These are phyloP conservation scores for Sphagnurus paluster DNA, from an alignment of 1,284 basidiomycete genomes.

Conservation along the genomic window DNA sequence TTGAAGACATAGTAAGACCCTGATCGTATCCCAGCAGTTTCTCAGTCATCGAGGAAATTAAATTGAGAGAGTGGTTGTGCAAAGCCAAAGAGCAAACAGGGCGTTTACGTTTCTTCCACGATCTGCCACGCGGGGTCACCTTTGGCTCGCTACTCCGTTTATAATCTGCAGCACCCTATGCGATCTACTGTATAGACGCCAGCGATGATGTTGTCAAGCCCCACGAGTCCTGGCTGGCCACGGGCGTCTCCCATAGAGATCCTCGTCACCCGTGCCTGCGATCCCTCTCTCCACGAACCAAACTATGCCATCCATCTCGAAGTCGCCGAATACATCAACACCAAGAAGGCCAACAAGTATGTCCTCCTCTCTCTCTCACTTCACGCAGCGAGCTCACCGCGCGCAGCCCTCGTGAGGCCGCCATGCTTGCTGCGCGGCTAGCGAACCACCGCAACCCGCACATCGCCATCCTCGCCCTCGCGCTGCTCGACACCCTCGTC, in stretches of 20 bases:
- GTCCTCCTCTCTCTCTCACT: constrained; percentile 28
- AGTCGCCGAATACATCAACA: constrained; percentile 90
- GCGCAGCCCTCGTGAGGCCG: constrained; percentile 82
- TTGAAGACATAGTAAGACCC: too few species aligned
- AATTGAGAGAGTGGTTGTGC: too few species aligned
- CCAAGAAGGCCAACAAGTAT: constrained; percentile 96
- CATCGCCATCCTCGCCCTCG: constrained; percentile 80
- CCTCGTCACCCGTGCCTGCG: constrained; percentile 83
- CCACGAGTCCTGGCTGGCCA: constrained; percentile 19
- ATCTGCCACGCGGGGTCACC: neutral
- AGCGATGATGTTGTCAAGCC: constrained; percentile 22
- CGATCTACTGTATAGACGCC: neutral
- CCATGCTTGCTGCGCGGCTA: constrained; percentile 79
- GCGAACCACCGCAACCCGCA: constrained; percentile 92
- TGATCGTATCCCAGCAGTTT: too few species aligned
- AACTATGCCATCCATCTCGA: constrained; percentile 94
- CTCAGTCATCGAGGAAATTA: too few species aligned
- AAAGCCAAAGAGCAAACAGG: too few species aligned
- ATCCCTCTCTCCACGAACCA: constrained; percentile 83
- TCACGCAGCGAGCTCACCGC: constrained; percentile 5
- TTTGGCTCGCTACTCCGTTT: neutral
- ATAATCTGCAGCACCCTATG: neutral
- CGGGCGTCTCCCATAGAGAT: constrained; percentile 58
- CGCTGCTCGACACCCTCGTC: constrained; percentile 91
- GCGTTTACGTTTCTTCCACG: constrained; percentile 1